Evolutionary conservation across 2,329 filamentous ascomycete species (phyloP).

Genomic region (Aspergillus pseudoterreus): DNA sequence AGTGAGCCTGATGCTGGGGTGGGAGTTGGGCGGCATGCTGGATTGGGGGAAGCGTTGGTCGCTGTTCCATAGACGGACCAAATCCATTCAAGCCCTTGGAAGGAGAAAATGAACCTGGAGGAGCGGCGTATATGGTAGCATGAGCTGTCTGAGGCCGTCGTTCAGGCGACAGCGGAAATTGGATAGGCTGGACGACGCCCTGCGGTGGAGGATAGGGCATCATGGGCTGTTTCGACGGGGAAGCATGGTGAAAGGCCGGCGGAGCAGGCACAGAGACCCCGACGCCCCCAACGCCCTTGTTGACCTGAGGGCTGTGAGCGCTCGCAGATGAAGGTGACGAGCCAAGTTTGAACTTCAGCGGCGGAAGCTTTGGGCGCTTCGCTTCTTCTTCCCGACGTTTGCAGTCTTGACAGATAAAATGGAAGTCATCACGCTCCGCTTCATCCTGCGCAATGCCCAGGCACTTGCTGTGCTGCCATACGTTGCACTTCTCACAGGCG

Average conservation of each 20-base stretch:
- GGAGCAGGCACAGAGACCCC: conserved; percentile 20
- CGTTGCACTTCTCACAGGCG: conserved; percentile 86
- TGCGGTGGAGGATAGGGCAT: conserved; percentile 12
- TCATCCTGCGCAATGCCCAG: conserved; percentile 73
- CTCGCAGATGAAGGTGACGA: conserved; percentile 41
- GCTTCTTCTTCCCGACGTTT: conserved; percentile 62
- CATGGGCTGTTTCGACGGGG: conserved; percentile 16
- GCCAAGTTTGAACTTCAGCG: conserved; percentile 56
- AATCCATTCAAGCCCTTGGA: conserved; percentile 28
- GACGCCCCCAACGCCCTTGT: not conserved
- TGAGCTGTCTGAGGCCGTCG: conserved; percentile 25
- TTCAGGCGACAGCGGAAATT: conserved; percentile 27
- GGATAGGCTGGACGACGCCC: conserved; percentile 9
- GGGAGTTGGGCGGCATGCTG: conserved; percentile 30
- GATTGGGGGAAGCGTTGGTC: conserved; percentile 23
- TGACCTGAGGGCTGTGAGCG: conserved; percentile 8
- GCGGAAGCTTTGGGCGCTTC: conserved; percentile 59
- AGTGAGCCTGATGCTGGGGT: conserved; percentile 15
- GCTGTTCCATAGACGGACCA: conserved; percentile 21
- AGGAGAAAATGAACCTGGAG: conserved; percentile 32
- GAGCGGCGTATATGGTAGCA: conserved; percentile 21
- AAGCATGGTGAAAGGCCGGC: conserved; percentile 20
- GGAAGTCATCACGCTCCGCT: conserved; percentile 80
- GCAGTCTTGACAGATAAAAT: conserved; percentile 80
- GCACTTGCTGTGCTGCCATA: conserved; percentile 97